A percentile compares a stretch with the other conserved stretches of the same genome.
phyloP scores from a whole-genome alignment of 176 grass and related monocot species.

The Phyllostachys edulis region DNA sequence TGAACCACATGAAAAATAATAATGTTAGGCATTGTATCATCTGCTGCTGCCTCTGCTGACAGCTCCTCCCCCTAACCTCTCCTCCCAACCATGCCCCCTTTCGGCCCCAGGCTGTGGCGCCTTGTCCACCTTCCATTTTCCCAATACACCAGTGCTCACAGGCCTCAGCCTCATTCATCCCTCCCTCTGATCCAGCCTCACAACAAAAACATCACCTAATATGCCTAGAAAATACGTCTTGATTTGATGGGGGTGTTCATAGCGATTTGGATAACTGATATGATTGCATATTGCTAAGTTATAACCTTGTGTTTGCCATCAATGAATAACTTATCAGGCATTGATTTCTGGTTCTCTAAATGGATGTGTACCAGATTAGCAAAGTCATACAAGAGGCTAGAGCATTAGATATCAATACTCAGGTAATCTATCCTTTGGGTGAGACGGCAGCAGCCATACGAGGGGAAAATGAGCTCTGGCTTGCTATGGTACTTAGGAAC shows the following conservation, averaged over 20 bases:
- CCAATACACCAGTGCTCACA: not conserved
- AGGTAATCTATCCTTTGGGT: constrained; percentile 90
- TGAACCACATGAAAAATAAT: not conserved
- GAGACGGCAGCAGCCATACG: constrained; percentile 90
- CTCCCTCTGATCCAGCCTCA: not conserved
- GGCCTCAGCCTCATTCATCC: not conserved
- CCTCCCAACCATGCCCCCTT: not conserved
- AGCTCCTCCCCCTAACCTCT: not conserved
- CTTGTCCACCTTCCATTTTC: constrained; percentile 9
- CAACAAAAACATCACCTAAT: not conserved
- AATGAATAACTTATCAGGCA: not conserved
- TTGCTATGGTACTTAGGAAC: constrained; percentile 91
- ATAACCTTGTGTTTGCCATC: not conserved
- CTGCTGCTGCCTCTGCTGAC: not conserved
- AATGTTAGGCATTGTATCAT: constrained; percentile 8
- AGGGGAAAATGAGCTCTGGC: constrained; percentile 95
- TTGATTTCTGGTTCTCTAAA: constrained; percentile 21
- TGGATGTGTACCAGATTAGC: constrained; percentile 72
- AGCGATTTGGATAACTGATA: not conserved
- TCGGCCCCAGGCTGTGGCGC: constrained; percentile 6
- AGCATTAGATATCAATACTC: constrained; percentile 87
- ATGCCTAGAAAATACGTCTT: not conserved
- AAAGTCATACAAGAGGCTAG: constrained; percentile 91
- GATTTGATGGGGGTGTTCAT: constrained; percentile 5
- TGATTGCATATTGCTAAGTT: constrained; percentile 4